phyloP scores from a whole-genome alignment of 257 asterid species.

The Verbena officinalis region DNA sequence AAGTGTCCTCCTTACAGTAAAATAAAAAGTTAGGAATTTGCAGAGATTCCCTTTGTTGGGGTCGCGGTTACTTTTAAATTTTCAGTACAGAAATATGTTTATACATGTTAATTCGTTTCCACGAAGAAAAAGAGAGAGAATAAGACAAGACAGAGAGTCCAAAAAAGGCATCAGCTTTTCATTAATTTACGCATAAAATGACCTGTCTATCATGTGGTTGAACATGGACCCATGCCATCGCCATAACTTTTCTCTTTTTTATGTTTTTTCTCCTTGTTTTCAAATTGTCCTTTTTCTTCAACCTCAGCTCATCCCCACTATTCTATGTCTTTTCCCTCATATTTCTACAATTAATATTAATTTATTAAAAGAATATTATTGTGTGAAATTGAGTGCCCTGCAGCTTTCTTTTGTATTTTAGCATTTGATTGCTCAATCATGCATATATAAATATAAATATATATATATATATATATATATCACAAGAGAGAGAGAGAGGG shows the following conservation, averaged over 20 bases:
- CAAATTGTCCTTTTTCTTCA: background rate
- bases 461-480: too few relatives aligned
- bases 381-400: constrained; percentile 23
- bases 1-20: constrained; percentile 7
- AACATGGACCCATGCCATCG: constrained; percentile 11
- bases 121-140: constrained; percentile 18
- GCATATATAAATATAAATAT: background rate
- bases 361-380: background rate
- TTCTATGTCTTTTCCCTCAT: constrained; percentile 26
- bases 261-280: background rate
- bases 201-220: constrained; percentile 42
- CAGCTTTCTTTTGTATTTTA: constrained; percentile 21
- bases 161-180: constrained; percentile 38
- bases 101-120: background rate
- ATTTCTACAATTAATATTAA: background rate
- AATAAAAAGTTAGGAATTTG: constrained; percentile 2
- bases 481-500: background rate
- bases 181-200: constrained; percentile 29
- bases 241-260: background rate
- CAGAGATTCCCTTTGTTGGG: constrained; percentile 29
- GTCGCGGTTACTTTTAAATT: constrained; percentile 25
- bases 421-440: constrained; percentile 32
- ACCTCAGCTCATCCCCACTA: constrained; percentile 37
- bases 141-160: constrained; percentile 39
- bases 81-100: background rate